Evolutionary conservation across 371 early-diverging fungal species (phyloP), one percentile per base, ranked within the genome.

Genomic region (Paraphysoderma sedebokerense): DNA sequence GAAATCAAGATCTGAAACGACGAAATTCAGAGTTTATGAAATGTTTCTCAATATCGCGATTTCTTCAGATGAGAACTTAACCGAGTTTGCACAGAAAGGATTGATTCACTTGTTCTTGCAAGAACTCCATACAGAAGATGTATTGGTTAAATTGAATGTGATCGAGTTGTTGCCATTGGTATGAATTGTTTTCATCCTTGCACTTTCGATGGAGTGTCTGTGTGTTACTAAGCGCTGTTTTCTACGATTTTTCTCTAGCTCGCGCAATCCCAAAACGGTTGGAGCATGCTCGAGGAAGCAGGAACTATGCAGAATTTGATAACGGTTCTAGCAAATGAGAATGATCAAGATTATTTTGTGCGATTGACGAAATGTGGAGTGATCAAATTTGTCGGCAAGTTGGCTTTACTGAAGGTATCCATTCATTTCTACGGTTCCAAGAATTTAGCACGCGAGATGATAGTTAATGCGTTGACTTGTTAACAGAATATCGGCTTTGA

Each of bases 1-100:
- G n/a, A n/a, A n/a, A n/a, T n/a, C n/a, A n/a, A 69, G 69, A 29
- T 56, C 58, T 29, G 69, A 57, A 26, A 60, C 59, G 0, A 56
- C 68, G 33, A 59, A 60, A 23, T 72, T 72, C 49, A 61, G 72
- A 38, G 65, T 67, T 12, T 69, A 66, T 47, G 69, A 69, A 26
- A 47, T 72, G 38, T 41, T 69, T 15, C 53, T 67, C 12, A 46
- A 52, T 27, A 57, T 72, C 19, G 62, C 66, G 17, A 55, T 53
- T 6, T 49, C 51, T 4, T 72, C 72, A 3, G 58, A 56, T 38
- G 45, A 45, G n/a, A 59, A 60, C n/a, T 69, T 72, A 52, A 52
- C 54, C 17, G 23, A 42, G 26, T 56, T 58, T 23, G 66, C 66
- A 26, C 28, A 28, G 5, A 53, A 63, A 1, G 66, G 66, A 13